Evolutionary conservation across 176 grass and related monocot genomes (phyloP), one percentile per base, ranked within the genome.

Genomic region (Thinopyrum elongatum): DNA sequence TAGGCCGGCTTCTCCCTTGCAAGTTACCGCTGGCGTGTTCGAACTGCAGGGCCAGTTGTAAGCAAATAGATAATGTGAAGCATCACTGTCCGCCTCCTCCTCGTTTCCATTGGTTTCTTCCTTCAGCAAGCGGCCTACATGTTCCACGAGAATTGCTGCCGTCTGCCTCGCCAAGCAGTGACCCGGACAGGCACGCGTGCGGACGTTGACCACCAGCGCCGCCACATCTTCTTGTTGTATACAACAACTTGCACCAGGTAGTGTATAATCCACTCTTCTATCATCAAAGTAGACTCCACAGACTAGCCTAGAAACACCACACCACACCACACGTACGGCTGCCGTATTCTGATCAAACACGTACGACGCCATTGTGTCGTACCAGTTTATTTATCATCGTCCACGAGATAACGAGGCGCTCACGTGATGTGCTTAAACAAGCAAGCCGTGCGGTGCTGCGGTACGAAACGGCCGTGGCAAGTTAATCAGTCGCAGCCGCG

Each of bases 1-100:
- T 14, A 3, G 22, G 64, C 29, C 41, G 82, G 31, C 82, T 34
- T 27, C 34, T 89, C 58, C 34, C 77, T 35, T 68, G 77, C 77
- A 85, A 85, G 88, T 19, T 68, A 69, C 69, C 42, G 63, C 51
- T 83, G 16, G 49, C 81, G 80, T 82, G 80, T 13, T 58, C 5
- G 8, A 4, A 8, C 8, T 0, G 26, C 34, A 33, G 16, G 21
- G 4, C 14, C 51, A 33, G n/a, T 29, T 55, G 47, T 66, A 9
- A 47, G 66, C 36, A 38, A 1, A 69, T 59, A 42, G 47, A 79
- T 0, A 28, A 25, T 1, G 21, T 0, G 3, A 42, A 22, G 29
- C 34, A 53, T 78, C 51, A 1, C 39, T 72, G 17, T 71, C 19
- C 47, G 16, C 60, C 17, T 9, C 7, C 10, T 30, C 51, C 46